A percentile compares a stretch with the other conserved stretches of the same genome.
Conservation (phyloP, 169 alveolate species). For the Plasmodium knowlesi region DNA sequence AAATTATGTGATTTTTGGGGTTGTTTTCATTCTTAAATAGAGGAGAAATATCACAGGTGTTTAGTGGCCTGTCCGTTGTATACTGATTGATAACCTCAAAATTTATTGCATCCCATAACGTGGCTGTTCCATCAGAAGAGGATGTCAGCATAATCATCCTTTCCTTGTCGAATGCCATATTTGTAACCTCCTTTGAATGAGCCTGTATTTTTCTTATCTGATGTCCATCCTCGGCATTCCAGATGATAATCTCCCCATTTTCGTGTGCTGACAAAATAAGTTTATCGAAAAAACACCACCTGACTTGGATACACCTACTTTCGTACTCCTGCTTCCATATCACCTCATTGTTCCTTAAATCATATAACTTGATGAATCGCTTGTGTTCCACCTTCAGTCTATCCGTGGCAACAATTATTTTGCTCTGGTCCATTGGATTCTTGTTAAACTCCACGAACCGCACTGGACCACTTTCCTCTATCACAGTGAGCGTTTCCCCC, state of each 20-base stretch:
- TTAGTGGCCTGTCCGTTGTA: slow-evolving; percentile 90
- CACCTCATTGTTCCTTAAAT: slow-evolving; percentile 66
- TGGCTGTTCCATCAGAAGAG: slow-evolving; percentile 91
- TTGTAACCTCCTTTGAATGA: slow-evolving; percentile 88
- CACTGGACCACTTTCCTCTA: slow-evolving; percentile 85
- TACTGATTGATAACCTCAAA: slow-evolving; percentile 86
- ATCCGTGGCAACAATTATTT: slow-evolving; percentile 88
- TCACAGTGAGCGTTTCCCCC: slow-evolving; percentile 84
- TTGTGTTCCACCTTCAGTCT: slow-evolving; percentile 83
- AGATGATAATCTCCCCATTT: slow-evolving; percentile 88
- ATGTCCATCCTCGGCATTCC: slow-evolving; percentile 86
- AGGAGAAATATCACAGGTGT: slow-evolving; percentile 92
- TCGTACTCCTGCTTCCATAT: slow-evolving; percentile 79
- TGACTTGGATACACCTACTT: slow-evolving; percentile 84
- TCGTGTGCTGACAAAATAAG: slow-evolving; percentile 90
- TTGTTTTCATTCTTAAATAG: slow-evolving; percentile 80
- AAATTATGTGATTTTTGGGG: slow-evolving; percentile 86
- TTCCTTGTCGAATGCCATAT: slow-evolving; percentile 87
- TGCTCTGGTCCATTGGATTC: slow-evolving; percentile 87
- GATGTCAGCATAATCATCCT: slow-evolving; percentile 89
- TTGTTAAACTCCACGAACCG: slow-evolving; percentile 91
- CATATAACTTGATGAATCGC: slow-evolving; percentile 85
- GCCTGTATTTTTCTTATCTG: slow-evolving; percentile 84
- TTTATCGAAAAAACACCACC: slow-evolving; percentile 93
- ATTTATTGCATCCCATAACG: slow-evolving; percentile 88